phyloP scores from a whole-genome alignment of 176 grass and related monocot species.

The Saccharum officinarum region DNA sequence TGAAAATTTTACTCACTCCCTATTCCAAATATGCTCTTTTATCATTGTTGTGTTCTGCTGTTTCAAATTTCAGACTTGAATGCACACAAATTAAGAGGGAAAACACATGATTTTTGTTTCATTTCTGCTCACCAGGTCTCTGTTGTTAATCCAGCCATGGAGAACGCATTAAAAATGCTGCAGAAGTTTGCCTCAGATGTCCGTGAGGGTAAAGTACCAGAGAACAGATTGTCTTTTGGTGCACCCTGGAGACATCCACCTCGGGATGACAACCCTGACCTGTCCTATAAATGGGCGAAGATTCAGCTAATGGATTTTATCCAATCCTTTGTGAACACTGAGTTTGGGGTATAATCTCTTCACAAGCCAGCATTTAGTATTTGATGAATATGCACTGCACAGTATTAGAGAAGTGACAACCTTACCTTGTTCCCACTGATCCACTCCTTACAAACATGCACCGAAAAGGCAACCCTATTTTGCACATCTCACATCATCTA shows the following conservation, averaged over 20 bases:
- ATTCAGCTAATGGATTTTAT: conserved; percentile 98
- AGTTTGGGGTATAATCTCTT: conserved; percentile 75
- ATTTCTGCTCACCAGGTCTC: conserved; percentile 57
- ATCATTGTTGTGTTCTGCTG: not conserved
- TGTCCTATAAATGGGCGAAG: conserved; percentile 77
- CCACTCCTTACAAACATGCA: not conserved
- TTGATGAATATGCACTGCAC: not conserved
- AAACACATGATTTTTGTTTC: conserved; percentile 20
- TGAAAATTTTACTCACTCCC: not conserved
- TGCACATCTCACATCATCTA: not conserved
- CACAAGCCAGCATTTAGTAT: conserved; percentile 1
- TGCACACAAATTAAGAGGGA: conserved; percentile 17
- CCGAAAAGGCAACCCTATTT: not conserved
- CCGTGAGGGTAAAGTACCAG: conserved; percentile 64
- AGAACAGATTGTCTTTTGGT: conserved; percentile 73
- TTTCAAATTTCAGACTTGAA: conserved; percentile 1
- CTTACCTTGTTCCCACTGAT: not conserved
- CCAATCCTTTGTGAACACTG: conserved; percentile 75
- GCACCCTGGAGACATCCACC: conserved; percentile 89
- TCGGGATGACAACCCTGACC: conserved; percentile 37
- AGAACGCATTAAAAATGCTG: conserved; percentile 66
- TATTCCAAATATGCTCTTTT: conserved; percentile 12
- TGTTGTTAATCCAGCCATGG: conserved; percentile 94
- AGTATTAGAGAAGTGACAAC: not conserved
- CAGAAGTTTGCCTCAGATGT: conserved; percentile 83